Base-by-base conservation (phyloP, 352 stramenopile species). In the Globisporangium ultimum region DNA sequence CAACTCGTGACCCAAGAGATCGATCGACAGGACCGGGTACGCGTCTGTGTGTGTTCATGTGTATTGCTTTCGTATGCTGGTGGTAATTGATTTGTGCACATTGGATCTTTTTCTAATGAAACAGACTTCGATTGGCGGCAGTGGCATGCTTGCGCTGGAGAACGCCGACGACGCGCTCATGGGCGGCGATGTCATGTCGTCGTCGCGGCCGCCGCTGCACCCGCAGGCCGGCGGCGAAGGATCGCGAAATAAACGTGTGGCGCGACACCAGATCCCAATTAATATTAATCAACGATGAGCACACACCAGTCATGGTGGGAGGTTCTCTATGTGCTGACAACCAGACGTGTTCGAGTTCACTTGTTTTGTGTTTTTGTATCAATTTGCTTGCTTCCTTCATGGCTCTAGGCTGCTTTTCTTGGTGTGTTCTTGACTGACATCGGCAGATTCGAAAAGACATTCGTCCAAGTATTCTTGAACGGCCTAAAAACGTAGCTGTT, bases 231-330 rank as follows among this genome's bases (percentile, higher is more conserved):
- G 28, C 3, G 74, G 32, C 7, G 74, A 88, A 57, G 84, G 84
- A 48, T 78, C 81, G 18, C 79, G 79, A 43, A 93, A 93, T 67
- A 93, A 91, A 55, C 87, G 82, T 48, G 76, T 89, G 51, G 71
- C 81, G 53, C 72, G 81, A 41, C 72, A 71, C 13, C 71, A 75
- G 56, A 91, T 93, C 38, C 68, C 72, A 15, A 88, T 93, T 63
- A 78, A 84, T 54, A 57, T 91, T 57, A 80, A 71, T 15, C 60
- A 66, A 40, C 53, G 40, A 45, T 65, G 28, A 36, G 28, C 28
- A 9, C 28, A 5, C 28, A 36, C 28, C 28, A 36, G 28, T 36
- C 28, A 10, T 45, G 40, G 40, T 45, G 12, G 12, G 40, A 45
- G 10, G 40, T 18, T 15, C 3, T 17, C 12, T 10, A 18, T 45